Conservation (phyloP, 2,329 filamentous ascomycete species). For the Rutstroemia sp. region DNA sequence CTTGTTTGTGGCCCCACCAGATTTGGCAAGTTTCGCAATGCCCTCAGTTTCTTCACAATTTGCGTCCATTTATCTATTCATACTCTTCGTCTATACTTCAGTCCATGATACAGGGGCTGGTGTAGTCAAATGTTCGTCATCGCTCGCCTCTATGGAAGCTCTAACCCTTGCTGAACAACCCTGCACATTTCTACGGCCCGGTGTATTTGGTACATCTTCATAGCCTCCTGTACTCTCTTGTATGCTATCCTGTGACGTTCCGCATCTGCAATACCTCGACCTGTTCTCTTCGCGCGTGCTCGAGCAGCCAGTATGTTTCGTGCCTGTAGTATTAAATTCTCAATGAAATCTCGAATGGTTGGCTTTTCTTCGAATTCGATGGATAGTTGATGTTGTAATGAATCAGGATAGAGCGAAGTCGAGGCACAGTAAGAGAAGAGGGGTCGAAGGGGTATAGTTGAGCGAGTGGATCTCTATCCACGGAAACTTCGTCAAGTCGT, state of each 20-base stretch:
- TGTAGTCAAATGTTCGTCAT: background rate
- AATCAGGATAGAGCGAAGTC: slow-evolving; percentile 83
- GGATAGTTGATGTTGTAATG: slow-evolving; percentile 81
- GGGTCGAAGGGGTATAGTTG: slow-evolving; percentile 58
- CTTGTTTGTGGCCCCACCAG: no score
- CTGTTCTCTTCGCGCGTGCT: slow-evolving; percentile 75
- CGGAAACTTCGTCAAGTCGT: no score
- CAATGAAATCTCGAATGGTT: slow-evolving; percentile 74
- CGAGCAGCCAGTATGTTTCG: slow-evolving; percentile 68
- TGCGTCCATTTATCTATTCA: no score
- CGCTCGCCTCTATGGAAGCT: slow-evolving; percentile 9
- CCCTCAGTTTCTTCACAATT: no score
- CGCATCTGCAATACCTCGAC: slow-evolving; percentile 70
- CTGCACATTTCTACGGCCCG: slow-evolving; percentile 42
- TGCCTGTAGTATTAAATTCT: slow-evolving; percentile 70
- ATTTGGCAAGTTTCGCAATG: no score
- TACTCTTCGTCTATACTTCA: no score
- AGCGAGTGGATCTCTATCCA: no score
- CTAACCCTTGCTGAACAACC: slow-evolving; percentile 44
- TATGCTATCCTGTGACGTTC: slow-evolving; percentile 27
- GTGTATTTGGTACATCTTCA: slow-evolving; percentile 45
- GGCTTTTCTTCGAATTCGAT: slow-evolving; percentile 82
- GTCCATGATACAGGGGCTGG: no score
- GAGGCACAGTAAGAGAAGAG: slow-evolving; percentile 73
- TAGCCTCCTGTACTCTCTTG: slow-evolving; percentile 36